Conservation (phyloP, 192 early-diverging fungal species). For the Chytriomyces sp. region DNA sequence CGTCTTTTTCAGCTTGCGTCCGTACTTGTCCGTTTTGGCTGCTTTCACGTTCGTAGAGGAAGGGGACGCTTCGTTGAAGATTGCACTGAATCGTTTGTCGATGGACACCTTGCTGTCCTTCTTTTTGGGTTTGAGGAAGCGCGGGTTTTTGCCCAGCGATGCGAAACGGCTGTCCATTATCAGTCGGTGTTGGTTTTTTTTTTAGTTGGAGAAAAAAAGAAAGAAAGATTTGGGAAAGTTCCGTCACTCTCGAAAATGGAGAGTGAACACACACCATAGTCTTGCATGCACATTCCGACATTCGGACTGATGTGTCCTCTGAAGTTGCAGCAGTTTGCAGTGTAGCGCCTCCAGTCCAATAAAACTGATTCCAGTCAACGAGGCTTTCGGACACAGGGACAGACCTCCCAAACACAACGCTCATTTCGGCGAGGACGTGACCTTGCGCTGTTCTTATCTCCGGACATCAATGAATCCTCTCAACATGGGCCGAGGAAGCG, state of each 20-base stretch:
- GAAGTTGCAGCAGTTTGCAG: neutral
- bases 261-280: neutral
- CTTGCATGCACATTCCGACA: neutral
- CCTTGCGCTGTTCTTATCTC: no score
- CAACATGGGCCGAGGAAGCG: no score
- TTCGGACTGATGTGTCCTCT: neutral
- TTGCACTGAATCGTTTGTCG: conserved; percentile 84
- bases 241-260: no score
- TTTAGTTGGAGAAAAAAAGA: no score
- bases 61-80: conserved; percentile 64
- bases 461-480: no score
- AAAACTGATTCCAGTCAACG: neutral
- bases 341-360: neutral
- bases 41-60: conserved; percentile 4
- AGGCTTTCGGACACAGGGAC: neutral
- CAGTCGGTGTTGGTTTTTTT: no score
- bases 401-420: no score
- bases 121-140: conserved; percentile 78
- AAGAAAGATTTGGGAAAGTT: no score
- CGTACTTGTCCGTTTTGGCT: conserved; percentile 82
- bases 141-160: conserved; percentile 61
- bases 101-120: conserved; percentile 82
- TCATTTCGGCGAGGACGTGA: no score
- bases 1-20: conserved; percentile 58
- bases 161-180: conserved; percentile 7